These are phyloP conservation scores for Scenedesmus sp. DNA, from an alignment of 163 green algal species.

Conservation along the genomic window DNA sequence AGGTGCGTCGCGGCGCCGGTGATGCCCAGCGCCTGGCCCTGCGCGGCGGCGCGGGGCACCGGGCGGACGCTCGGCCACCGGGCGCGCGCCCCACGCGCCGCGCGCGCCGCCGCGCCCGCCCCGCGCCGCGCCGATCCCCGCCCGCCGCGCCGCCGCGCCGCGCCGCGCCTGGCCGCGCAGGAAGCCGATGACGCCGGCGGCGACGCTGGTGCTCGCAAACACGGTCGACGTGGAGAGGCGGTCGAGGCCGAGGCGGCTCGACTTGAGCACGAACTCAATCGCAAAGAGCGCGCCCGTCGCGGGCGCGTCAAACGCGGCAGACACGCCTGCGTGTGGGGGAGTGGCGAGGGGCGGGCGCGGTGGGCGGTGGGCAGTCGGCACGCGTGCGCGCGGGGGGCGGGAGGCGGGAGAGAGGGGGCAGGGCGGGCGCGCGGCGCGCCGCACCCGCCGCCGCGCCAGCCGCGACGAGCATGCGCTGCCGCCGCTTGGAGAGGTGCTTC, in stretches of 20 bases:
- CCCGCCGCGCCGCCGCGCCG: no score
- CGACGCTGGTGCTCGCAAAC: slow-evolving; percentile 63
- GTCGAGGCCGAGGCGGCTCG: slow-evolving; percentile 61
- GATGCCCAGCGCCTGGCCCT: slow-evolving; percentile 49
- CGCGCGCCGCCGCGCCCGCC: no score
- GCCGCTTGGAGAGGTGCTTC: slow-evolving; percentile 60
- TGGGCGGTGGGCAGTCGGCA: no score
- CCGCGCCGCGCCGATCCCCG: no score
- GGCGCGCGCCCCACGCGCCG: no score
- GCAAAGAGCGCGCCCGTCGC: slow-evolving; percentile 95
- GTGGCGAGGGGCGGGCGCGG: background rate
- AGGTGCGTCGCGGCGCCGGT: slow-evolving; percentile 61
- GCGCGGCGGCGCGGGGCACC: no score
- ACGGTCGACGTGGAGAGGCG: slow-evolving; percentile 64
- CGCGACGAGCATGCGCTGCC: slow-evolving; percentile 71
- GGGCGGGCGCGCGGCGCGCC: background rate
- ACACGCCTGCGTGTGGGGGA: slow-evolving; percentile 73
- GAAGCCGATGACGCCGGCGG: slow-evolving; percentile 55
- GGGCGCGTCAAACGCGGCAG: slow-evolving; percentile 95
- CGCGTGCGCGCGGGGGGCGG: background rate
- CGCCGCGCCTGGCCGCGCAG: slow-evolving; percentile 49
- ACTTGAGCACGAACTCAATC: slow-evolving; percentile 92
- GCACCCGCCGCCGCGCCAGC: slow-evolving; percentile 68
- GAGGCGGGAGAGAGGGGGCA: background rate
- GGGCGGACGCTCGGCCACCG: no score